These are phyloP conservation scores for Phascolomyces articulosus DNA, from an alignment of 371 early-diverging fungal genomes.

Conservation along the genomic window DNA sequence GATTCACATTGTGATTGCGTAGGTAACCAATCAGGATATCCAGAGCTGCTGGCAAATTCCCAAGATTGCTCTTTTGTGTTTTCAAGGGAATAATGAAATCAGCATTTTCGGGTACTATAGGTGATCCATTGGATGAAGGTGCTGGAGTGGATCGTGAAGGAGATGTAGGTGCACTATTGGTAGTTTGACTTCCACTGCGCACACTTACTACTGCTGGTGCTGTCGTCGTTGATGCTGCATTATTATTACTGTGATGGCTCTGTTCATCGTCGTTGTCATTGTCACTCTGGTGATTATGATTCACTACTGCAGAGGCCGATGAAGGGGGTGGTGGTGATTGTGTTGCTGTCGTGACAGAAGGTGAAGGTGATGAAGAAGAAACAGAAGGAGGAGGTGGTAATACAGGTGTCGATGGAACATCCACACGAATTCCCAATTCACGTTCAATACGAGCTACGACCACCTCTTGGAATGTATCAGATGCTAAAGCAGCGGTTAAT, in stretches of 20 bases:
- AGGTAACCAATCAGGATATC: slow-evolving; percentile 19
- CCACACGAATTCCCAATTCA: slow-evolving; percentile 21
- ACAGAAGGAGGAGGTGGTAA: slow-evolving; percentile 14
- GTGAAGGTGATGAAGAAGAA: slow-evolving; percentile 16
- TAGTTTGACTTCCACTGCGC: slow-evolving; percentile 5
- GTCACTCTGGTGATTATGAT: too few species aligned
- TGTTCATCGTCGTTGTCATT: too few species aligned
- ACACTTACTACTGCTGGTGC: slow-evolving; percentile 19
- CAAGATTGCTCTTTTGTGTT: slow-evolving; percentile 15
- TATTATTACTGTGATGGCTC: too few species aligned
- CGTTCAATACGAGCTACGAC: slow-evolving; percentile 17
- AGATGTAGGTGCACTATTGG: slow-evolving; percentile 11
- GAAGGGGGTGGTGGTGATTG: too few species aligned
- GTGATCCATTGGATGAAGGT: slow-evolving; percentile 10
- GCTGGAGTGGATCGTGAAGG: slow-evolving; percentile 18
- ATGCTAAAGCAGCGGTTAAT: slow-evolving; percentile 17
- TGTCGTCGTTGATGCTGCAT: slow-evolving; percentile 5
- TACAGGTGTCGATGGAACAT: slow-evolving; percentile 13
- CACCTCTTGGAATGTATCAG: slow-evolving; percentile 16
- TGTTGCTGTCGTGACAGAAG: slow-evolving; percentile 9
- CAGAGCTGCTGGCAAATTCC: slow-evolving; percentile 19
- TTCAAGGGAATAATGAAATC: slow-evolving; percentile 23
- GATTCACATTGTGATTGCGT: slow-evolving; percentile 15
- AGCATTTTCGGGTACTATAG: slow-evolving; percentile 1
- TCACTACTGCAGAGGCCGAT: too few species aligned